Conservation (phyloP, 371 early-diverging fungal species). For the Mucor sp. region DNA sequence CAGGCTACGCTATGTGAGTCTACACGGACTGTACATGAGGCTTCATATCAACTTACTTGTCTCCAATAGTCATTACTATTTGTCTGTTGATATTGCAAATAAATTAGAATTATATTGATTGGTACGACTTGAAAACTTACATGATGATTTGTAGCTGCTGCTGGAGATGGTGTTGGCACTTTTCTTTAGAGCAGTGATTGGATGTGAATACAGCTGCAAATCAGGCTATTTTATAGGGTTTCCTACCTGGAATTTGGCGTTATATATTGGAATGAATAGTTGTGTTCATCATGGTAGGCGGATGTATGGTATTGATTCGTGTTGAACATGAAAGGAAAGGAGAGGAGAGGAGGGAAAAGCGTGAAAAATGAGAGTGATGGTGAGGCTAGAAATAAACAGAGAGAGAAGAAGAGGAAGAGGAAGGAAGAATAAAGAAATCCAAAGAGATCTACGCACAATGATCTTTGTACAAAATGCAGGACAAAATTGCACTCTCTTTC, state of each 20-base stretch:
- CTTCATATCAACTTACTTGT: slow-evolving; percentile 14
- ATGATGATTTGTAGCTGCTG: slow-evolving; percentile 2
- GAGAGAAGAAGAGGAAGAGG: background rate
- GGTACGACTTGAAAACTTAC: slow-evolving; percentile 12
- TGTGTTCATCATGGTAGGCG: background rate
- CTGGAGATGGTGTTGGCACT: slow-evolving; percentile 11
- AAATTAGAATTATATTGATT: background rate
- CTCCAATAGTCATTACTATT: slow-evolving; percentile 14
- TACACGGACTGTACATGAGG: background rate
- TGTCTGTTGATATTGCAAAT: background rate
- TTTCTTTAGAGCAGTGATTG: background rate
- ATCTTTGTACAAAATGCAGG: background rate
- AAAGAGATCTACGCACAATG: slow-evolving; percentile 8
- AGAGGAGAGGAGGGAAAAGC: background rate
- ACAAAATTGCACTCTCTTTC: background rate
- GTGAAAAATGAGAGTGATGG: background rate
- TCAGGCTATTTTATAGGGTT: background rate
- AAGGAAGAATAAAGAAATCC: slow-evolving; percentile 1
- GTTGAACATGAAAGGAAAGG: slow-evolving; percentile 11
- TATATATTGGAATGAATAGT: slow-evolving; percentile 7
- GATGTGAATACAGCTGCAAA: background rate
- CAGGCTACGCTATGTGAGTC: slow-evolving; percentile 7
- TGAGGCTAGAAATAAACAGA: too few species aligned
- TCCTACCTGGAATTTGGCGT: slow-evolving; percentile 24
- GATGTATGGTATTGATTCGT: background rate